Evolutionary conservation across 106 monocot genomes (phyloP), one percentile per base, ranked within the genome.

Genomic region (Dendrobium nobile): DNA sequence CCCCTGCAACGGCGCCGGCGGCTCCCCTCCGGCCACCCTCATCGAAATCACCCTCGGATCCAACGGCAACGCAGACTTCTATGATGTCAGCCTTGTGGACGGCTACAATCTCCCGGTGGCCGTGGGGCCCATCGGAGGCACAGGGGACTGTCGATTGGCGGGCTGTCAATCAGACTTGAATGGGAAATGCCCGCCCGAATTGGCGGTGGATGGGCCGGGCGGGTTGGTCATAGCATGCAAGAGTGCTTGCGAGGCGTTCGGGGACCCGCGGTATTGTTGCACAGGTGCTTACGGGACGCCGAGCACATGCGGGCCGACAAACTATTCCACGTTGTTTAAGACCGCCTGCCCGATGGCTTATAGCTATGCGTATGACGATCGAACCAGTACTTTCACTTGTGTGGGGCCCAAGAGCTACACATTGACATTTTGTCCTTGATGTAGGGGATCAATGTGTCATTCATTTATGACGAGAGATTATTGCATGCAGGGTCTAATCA

Each of bases 71-170:
- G 78, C 73, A 42, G 91, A 91, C 80, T 91, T 88, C 85, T 91
- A 88, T 77, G 91, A 91, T 33, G 86, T 86, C 11, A 91, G 91
- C 80, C 88, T 91, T 17, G 91, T 91, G 9, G 91, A 91, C 80
- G 91, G 91, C 45, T 91, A 86, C 82, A 91, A 91, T 65, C 41
- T 91, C n/a, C 88, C 88, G 3, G 58, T 95, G 82, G 48, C 81
- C 2, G 88, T 95, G 48, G 82, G 68, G 11, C 72, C 87, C 4
- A 37, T n/a, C 5, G 88, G 90, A 13, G 90, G 88, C 9, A 41
- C 77, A 0, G 83, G 82, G 6, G 75, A 41, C 40, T 92, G 89
- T 81, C 28, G 20, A 61, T 31, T 45, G 9, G 85, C 85, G 41
- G 85, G 84, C 2, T 92, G 92, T 78, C 33, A 17, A 20, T 81